Percentiles rank a stretch among this genome's conserved stretches.
phyloP scores from a whole-genome alignment of 1,284 basidiomycete species.

The Ceratobasidium papillatum region DNA sequence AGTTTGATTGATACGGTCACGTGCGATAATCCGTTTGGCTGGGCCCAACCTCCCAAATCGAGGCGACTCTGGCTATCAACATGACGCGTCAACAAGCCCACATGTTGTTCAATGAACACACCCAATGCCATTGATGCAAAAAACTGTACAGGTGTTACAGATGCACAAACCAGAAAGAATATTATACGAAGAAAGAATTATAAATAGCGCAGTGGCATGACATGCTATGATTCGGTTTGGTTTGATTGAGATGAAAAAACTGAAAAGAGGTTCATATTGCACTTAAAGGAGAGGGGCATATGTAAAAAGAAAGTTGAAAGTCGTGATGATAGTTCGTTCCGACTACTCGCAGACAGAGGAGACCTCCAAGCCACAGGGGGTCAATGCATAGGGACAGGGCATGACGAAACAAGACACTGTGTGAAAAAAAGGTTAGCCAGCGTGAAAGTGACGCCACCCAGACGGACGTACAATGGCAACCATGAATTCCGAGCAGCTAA shows the following conservation, averaged over 20 bases:
- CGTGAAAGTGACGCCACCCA: neutral
- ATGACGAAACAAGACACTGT: slow-evolving; percentile 18
- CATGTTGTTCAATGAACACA: slow-evolving; percentile 31
- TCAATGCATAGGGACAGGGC: slow-evolving; percentile 11
- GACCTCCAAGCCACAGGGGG: slow-evolving; percentile 16
- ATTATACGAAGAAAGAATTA: slow-evolving; percentile 38
- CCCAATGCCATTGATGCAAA: slow-evolving; percentile 40
- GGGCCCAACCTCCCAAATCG: slow-evolving; percentile 16
- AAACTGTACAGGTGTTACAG: slow-evolving; percentile 40
- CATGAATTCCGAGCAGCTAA: neutral
- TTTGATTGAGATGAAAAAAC: slow-evolving; percentile 20
- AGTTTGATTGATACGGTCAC: neutral
- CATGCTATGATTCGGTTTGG: slow-evolving; percentile 8
- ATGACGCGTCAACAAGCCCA: slow-evolving; percentile 35
- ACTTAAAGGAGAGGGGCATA: slow-evolving; percentile 13
- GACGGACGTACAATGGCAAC: slow-evolving; percentile 12
- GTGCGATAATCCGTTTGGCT: neutral
- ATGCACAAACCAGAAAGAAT: slow-evolving; percentile 28
- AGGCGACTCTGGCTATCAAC: neutral
- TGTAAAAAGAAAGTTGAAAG: slow-evolving; percentile 26
- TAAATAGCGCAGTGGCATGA: slow-evolving; percentile 39
- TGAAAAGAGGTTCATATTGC: slow-evolving; percentile 18
- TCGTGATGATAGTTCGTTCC: slow-evolving; percentile 19
- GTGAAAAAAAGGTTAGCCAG: slow-evolving; percentile 2
- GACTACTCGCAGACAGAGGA: neutral